Percentiles rank a stretch among this genome's conserved stretches.
Conservation (phyloP, 306 rosid genomes). For the Quercus aquifolioides region DNA sequence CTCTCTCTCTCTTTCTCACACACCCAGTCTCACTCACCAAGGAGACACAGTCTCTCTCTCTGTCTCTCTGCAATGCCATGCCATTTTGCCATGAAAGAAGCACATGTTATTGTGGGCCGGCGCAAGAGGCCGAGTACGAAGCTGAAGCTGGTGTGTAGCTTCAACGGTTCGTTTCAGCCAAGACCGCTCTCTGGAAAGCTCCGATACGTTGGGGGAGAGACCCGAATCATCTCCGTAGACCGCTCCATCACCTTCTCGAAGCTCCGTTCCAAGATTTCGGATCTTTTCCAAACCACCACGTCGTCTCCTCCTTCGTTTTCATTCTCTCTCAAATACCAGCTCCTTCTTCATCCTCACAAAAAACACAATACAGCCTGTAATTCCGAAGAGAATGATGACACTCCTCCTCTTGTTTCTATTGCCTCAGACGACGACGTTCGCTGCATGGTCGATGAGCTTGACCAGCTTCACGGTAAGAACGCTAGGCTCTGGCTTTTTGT, state of each 20-base stretch:
- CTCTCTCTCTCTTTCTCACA: neutral
- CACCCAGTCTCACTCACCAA: too few species aligned
- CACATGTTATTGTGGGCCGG: neutral
- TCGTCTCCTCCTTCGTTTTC: neutral
- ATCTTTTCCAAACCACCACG: neutral
- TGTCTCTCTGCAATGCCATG: neutral
- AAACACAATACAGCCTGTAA: neutral
- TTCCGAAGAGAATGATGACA: neutral
- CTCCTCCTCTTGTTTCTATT: conserved; percentile 3
- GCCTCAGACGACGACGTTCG: conserved; percentile 30
- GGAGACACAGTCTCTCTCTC: too few species aligned
- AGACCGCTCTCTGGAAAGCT: conserved; percentile 13
- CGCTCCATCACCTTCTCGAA: conserved; percentile 9
- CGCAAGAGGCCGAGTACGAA: conserved; percentile 11
- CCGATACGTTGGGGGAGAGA: conserved; percentile 28
- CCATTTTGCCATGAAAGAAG: conserved; percentile 26
- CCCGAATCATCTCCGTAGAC: conserved; percentile 26
- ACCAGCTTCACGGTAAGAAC: conserved; percentile 11
- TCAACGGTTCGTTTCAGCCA: conserved; percentile 20
- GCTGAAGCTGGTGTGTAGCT: conserved; percentile 29
- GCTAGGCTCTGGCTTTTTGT: conserved; percentile 29
- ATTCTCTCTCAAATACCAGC: conserved; percentile 16
- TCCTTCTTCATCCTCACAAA: neutral
- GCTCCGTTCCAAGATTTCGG: conserved; percentile 23
- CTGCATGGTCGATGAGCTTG: conserved; percentile 26